Conservation (phyloP, 345 rosid species). For the Erysimum cheiranthoides region DNA sequence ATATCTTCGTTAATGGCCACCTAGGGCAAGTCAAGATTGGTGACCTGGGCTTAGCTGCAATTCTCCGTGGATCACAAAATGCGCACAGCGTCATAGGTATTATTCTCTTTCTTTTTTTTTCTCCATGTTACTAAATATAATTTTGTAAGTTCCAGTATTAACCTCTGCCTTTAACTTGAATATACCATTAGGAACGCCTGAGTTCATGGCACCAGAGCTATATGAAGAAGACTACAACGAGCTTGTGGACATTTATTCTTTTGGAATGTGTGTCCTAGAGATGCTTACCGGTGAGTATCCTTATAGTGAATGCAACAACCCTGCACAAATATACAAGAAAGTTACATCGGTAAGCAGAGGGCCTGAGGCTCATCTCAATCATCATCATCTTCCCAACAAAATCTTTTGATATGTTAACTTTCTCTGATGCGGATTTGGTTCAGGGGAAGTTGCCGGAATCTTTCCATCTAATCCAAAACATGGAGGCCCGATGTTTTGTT, state of each 20-base stretch:
- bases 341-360: conserved; percentile 73
- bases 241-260: conserved; percentile 89
- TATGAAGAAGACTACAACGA: conserved; percentile 95
- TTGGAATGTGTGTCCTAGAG: conserved; percentile 95
- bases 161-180: background rate
- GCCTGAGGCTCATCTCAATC: conserved; percentile 23
- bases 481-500: conserved; percentile 69
- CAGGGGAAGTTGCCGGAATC: conserved; percentile 94
- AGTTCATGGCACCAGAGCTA: conserved; percentile 97
- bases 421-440: conserved; percentile 23
- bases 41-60: conserved; percentile 88
- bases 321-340: conserved; percentile 96
- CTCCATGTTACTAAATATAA: background rate
- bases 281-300: conserved; percentile 93
- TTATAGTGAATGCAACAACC: conserved; percentile 85
- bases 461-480: conserved; percentile 66
- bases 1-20: conserved; percentile 94
- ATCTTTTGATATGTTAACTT: conserved; percentile 5
- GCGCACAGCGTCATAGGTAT: conserved; percentile 94
- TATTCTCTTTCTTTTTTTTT: conserved; percentile 1
- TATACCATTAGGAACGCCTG: conserved; percentile 79
- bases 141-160: conserved; percentile 10
- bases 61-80: conserved; percentile 70
- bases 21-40: conserved; percentile 95
- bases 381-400: conserved; percentile 4